Conservation (phyloP, 1,284 basidiomycete species). For the Leccinum solheimii region DNA sequence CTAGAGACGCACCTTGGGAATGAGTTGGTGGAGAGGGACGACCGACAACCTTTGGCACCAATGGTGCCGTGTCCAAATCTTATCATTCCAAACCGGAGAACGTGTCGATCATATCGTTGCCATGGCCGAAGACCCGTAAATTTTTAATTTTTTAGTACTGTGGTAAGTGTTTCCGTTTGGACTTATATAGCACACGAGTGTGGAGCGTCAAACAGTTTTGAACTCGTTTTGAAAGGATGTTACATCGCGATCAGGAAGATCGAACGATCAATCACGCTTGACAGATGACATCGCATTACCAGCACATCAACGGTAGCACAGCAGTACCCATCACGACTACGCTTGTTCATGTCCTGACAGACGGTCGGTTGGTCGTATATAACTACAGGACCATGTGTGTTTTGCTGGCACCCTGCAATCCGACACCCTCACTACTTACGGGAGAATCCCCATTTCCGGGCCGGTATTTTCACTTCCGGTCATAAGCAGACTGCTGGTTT, state of each 20-base stretch:
- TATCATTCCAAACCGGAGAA: background rate
- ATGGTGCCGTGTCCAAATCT: background rate
- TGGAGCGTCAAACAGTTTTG: background rate
- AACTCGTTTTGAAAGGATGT: background rate
- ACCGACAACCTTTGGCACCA: background rate
- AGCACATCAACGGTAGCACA: background rate
- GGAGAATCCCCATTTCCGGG: background rate
- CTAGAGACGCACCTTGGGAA: background rate
- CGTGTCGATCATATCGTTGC: background rate
- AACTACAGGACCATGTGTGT: background rate
- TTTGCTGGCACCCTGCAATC: background rate
- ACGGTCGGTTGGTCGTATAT: background rate
- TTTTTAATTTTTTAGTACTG: background rate
- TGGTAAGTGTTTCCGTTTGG: background rate
- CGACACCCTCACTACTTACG: background rate
- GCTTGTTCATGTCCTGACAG: no score
- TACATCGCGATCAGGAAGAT: background rate
- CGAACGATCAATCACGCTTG: background rate
- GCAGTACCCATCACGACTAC: background rate
- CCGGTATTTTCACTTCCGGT: background rate
- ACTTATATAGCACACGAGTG: background rate
- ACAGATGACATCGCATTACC: background rate
- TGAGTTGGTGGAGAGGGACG: background rate
- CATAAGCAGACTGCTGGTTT: constrained; percentile 3
- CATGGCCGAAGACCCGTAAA: background rate